These are phyloP conservation scores for Juglanconis sp. DNA, from an alignment of 2,329 filamentous ascomycete genomes.

Conservation along the genomic window DNA sequence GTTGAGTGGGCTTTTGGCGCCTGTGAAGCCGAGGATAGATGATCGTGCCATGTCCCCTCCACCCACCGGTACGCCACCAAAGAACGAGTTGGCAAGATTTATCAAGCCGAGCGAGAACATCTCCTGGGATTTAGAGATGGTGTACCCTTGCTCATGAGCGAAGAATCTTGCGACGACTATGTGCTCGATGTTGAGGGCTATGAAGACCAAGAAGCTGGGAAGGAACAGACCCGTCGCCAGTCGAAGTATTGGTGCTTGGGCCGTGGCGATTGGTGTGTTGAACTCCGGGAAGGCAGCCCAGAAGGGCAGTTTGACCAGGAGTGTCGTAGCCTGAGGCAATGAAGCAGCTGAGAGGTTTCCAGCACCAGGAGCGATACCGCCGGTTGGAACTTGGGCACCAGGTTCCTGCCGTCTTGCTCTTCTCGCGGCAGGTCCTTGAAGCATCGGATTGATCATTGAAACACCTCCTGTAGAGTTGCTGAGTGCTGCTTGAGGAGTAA, in stretches of 20 bases:
- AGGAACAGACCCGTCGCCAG: constrained; percentile 1
- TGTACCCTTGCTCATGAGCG: constrained; percentile 3
- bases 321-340: background rate
- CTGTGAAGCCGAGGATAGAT: background rate
- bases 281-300: constrained; percentile 6
- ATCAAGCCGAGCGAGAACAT: constrained; percentile 8
- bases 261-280: background rate
- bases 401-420: background rate
- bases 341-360: background rate
- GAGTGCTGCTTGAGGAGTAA: background rate
- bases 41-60: constrained; percentile 10
- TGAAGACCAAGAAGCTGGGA: constrained; percentile 10
- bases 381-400: background rate
- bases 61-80: constrained; percentile 7
- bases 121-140: constrained; percentile 4
- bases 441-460: constrained; percentile 1
- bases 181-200: constrained; percentile 12
- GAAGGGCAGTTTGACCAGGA: constrained; percentile 2
- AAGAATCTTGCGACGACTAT: constrained; percentile 4
- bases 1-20: constrained; percentile 9
- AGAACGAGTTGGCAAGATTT: constrained; percentile 1
- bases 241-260: background rate
- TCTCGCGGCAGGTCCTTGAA: background rate
- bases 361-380: background rate
- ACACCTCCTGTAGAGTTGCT: background rate